A percentile compares a stretch with the other conserved stretches of the same genome.
Conservation (phyloP, 768 basidiomycete genomes). For the Daedaleopsis sinensis region DNA sequence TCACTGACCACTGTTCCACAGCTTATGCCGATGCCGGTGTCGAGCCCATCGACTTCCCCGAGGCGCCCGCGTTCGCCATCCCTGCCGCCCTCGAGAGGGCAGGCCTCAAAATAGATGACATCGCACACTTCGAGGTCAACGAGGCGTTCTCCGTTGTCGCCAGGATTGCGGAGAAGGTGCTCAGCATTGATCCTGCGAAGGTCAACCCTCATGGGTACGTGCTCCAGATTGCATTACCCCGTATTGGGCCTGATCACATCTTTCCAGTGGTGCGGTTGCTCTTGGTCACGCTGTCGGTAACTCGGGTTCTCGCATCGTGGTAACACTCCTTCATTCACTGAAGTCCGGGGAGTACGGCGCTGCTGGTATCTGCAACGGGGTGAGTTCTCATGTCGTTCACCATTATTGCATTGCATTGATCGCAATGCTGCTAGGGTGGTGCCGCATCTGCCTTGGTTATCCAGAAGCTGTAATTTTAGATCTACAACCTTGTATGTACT, state of each 20-base stretch:
- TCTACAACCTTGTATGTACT: constrained; percentile 16
- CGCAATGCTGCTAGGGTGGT: constrained; percentile 64
- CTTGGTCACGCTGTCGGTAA: constrained; percentile 97
- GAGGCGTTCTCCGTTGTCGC: constrained; percentile 98
- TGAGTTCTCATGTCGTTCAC: constrained; percentile 44
- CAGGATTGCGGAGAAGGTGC: constrained; percentile 86
- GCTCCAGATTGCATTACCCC: background rate
- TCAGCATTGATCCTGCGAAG: constrained; percentile 83
- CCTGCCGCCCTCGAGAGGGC: constrained; percentile 89
- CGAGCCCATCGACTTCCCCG: constrained; percentile 96
- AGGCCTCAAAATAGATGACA: constrained; percentile 79
- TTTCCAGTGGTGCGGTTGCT: constrained; percentile 88
- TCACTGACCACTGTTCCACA: constrained; percentile 35
- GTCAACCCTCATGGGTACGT: constrained; percentile 88
- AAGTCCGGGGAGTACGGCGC: constrained; percentile 93
- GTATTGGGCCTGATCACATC: constrained; percentile 1
- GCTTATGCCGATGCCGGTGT: constrained; percentile 97
- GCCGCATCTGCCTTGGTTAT: constrained; percentile 91
- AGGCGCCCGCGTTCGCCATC: constrained; percentile 89
- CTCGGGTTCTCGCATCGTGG: constrained; percentile 92
- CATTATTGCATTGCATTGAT: constrained; percentile 6
- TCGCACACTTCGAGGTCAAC: constrained; percentile 94
- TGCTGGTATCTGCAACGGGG: constrained; percentile 96
- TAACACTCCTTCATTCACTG: constrained; percentile 89
- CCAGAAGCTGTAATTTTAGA: constrained; percentile 66